Conservation (phyloP, 2,329 filamentous ascomycete genomes). For the Neopestalotiopsis sp. region DNA sequence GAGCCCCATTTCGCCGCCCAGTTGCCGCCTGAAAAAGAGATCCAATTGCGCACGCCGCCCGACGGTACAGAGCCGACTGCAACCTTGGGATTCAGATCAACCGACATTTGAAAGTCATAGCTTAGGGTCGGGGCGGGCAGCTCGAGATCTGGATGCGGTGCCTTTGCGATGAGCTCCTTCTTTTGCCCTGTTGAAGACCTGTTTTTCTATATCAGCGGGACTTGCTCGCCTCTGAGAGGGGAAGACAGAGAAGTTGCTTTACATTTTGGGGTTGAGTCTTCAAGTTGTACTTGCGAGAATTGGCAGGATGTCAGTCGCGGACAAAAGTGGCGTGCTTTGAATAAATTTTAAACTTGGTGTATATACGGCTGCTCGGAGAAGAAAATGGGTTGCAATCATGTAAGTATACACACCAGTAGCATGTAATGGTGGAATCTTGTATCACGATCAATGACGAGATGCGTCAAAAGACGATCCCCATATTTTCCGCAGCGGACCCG, state of each 20-base stretch:
- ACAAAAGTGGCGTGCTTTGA: too few species aligned
- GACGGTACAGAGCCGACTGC: conserved; percentile 45
- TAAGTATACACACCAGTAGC: too few species aligned
- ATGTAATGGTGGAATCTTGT: not conserved
- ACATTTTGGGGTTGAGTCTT: not conserved
- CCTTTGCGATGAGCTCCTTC: not conserved
- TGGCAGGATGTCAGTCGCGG: too few species aligned
- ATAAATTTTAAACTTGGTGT: too few species aligned
- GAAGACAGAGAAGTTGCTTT: not conserved
- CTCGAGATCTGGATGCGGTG: conserved; percentile 41
- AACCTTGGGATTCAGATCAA: conserved; percentile 48
- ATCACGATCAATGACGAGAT: not conserved
- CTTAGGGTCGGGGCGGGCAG: conserved; percentile 52
- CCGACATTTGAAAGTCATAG: conserved; percentile 57
- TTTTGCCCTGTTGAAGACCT: not conserved
- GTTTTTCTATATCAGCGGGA: not conserved
- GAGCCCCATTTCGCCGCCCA: conserved; percentile 56
- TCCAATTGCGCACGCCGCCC: conserved; percentile 51
- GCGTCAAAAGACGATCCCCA: not conserved
- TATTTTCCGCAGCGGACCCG: not conserved
- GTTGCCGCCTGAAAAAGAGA: conserved; percentile 50
- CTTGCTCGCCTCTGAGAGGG: not conserved
- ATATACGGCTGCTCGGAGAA: not conserved
- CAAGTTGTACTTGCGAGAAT: too few species aligned
- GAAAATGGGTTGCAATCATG: too few species aligned